Conservation (phyloP, 768 basidiomycete genomes). For the Leccinellum albellum region DNA sequence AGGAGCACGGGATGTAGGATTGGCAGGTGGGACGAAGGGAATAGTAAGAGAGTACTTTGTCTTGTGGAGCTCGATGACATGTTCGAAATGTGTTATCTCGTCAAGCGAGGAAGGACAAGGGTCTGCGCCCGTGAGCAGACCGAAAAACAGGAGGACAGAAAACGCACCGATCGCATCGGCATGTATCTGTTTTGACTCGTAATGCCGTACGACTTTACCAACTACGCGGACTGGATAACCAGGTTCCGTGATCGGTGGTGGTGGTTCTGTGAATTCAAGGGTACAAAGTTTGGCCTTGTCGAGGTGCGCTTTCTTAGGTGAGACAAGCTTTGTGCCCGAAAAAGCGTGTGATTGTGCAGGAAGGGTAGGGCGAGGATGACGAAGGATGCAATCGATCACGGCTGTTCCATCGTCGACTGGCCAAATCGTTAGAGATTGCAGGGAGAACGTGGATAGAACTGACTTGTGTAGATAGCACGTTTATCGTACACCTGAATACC, state of each 20-base stretch:
- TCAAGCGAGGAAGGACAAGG: conserved; percentile 50
- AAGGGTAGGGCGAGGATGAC: conserved; percentile 32
- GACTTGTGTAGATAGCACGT: conserved; percentile 57
- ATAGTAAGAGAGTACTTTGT: conserved; percentile 43
- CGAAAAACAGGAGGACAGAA: not conserved
- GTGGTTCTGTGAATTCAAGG: conserved; percentile 13
- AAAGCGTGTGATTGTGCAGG: conserved; percentile 8
- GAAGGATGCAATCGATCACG: conserved; percentile 63
- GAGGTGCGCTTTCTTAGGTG: conserved; percentile 17
- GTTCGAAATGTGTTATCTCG: conserved; percentile 54
- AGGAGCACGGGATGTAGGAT: conserved; percentile 8
- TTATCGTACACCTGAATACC: conserved; percentile 59
- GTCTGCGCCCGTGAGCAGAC: conserved; percentile 28
- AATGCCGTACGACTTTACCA: conserved; percentile 42
- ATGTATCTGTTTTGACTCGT: conserved; percentile 43
- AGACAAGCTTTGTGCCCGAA: conserved; percentile 5
- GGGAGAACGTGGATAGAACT: not conserved
- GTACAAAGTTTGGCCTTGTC: not conserved
- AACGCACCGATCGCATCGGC: conserved; percentile 51
- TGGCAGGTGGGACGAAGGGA: conserved; percentile 44
- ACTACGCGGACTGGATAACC: conserved; percentile 46
- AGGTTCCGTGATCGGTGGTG: conserved; percentile 39
- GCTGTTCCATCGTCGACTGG: conserved; percentile 77
- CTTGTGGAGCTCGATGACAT: conserved; percentile 50
- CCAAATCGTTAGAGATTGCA: not conserved